These are phyloP conservation scores for Claviceps arundinis DNA, from an alignment of 2,329 filamentous ascomycete species.

Conservation along the genomic window DNA sequence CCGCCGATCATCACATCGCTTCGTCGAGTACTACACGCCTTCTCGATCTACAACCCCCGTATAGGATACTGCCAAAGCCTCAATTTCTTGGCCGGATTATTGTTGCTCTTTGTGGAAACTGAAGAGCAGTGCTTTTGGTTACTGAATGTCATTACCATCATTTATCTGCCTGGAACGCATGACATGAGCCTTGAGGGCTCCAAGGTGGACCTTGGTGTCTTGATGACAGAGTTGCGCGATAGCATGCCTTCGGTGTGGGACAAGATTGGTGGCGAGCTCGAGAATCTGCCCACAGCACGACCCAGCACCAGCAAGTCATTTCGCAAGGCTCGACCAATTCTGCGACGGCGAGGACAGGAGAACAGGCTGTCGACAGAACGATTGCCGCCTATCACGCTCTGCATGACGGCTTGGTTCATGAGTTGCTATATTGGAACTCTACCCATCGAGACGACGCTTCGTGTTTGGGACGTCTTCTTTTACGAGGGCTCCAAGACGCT, in stretches of 20 bases:
- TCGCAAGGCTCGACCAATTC: slow-evolving; percentile 24
- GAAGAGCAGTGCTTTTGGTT: slow-evolving; percentile 91
- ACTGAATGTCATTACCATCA: slow-evolving; percentile 78
- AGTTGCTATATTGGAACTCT: slow-evolving; percentile 87
- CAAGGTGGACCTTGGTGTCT: slow-evolving; percentile 84
- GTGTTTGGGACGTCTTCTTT: slow-evolving; percentile 92
- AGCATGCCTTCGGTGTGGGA: slow-evolving; percentile 73
- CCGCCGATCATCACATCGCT: slow-evolving; percentile 69
- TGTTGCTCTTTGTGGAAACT: slow-evolving; percentile 74
- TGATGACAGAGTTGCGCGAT: slow-evolving; percentile 78
- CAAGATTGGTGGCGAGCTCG: slow-evolving; percentile 72
- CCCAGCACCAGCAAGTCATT: slow-evolving; percentile 22
- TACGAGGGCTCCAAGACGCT: slow-evolving; percentile 91
- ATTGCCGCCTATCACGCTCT: slow-evolving; percentile 80
- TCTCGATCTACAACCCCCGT: slow-evolving; percentile 77
- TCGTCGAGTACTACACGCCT: slow-evolving; percentile 75
- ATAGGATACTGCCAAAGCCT: slow-evolving; percentile 95
- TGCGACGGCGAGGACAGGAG: slow-evolving; percentile 25
- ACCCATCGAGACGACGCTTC: slow-evolving; percentile 79
- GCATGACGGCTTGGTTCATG: slow-evolving; percentile 97
- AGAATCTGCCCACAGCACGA: slow-evolving; percentile 30
- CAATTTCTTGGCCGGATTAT: slow-evolving; percentile 83
- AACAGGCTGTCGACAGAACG: slow-evolving; percentile 33
- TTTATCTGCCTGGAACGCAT: slow-evolving; percentile 83
- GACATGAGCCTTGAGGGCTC: slow-evolving; percentile 81